A percentile compares a stretch with the other conserved stretches of the same genome.
Conservation (phyloP, 805 yeast species). For the Blastobotrys robertii region DNA sequence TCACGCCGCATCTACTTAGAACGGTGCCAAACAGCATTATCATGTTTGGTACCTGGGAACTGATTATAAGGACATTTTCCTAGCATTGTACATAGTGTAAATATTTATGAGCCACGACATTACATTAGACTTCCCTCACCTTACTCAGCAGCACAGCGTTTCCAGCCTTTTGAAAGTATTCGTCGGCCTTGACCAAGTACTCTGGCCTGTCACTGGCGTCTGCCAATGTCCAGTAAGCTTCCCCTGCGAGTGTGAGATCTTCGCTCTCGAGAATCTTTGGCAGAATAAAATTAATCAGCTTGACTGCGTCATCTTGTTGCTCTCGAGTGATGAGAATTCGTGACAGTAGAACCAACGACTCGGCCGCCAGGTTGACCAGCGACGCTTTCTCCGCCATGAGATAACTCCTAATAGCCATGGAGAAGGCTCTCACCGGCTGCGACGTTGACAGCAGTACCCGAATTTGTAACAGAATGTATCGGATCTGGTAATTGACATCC, state of each 20-base stretch:
- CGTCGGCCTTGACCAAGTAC: slow-evolving; percentile 1
- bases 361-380: slow-evolving; percentile 35
- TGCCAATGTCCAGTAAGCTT: slow-evolving; percentile 30
- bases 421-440: slow-evolving; percentile 40
- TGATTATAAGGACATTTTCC: slow-evolving; percentile 32
- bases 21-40: slow-evolving; percentile 97
- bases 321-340: slow-evolving; percentile 36
- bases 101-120: neutral
- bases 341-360: slow-evolving; percentile 39
- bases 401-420: slow-evolving; percentile 41
- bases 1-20: slow-evolving; percentile 92
- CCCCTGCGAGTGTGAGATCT: slow-evolving; percentile 32
- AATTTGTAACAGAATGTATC: slow-evolving; percentile 40
- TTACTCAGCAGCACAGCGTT: slow-evolving; percentile 1
- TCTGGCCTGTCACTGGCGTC: slow-evolving; percentile 8
- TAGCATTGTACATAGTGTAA: slow-evolving; percentile 1
- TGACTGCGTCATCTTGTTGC: slow-evolving; percentile 35
- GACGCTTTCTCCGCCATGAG: slow-evolving; percentile 40
- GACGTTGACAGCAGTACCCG: slow-evolving; percentile 27
- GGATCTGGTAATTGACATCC: slow-evolving; percentile 42
- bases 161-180: slow-evolving; percentile 2
- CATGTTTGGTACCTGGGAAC: slow-evolving; percentile 99
- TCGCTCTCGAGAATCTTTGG: slow-evolving; percentile 36
- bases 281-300: slow-evolving; percentile 34
- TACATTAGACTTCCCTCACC: neutral